A percentile compares a stretch with the other conserved stretches of the same genome.
These are phyloP conservation scores for Colletotrichum nymphaeae DNA, from an alignment of 2,329 filamentous ascomycete species.

Conservation along the genomic window DNA sequence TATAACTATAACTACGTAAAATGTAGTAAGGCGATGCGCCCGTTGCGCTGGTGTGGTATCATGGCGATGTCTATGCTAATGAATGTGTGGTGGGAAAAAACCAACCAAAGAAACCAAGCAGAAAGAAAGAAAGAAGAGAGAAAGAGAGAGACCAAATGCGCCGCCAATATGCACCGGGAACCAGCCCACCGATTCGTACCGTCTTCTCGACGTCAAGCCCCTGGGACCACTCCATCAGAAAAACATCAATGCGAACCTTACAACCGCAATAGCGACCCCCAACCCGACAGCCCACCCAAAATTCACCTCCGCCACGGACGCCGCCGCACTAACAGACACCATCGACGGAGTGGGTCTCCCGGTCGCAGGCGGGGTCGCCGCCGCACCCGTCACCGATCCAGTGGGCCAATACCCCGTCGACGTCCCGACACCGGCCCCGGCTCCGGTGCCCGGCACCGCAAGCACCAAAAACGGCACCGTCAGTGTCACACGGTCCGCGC, in stretches of 20 bases:
- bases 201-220: background rate
- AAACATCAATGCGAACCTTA: constrained; percentile 26
- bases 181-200: constrained; percentile 3
- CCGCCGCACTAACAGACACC: constrained; percentile 15
- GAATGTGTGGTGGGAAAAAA: constrained; percentile 18
- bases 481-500: constrained; percentile 47
- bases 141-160: constrained; percentile 6
- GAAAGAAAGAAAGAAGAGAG: too few relatives aligned
- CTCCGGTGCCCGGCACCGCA: constrained; percentile 20
- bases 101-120: background rate
- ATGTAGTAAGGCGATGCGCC: constrained; percentile 23
- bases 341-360: constrained; percentile 4
- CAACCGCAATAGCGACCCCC: constrained; percentile 12
- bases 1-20: background rate
- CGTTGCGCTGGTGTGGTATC: constrained; percentile 36
- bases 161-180: constrained; percentile 28
- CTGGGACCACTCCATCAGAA: background rate
- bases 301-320: constrained; percentile 12
- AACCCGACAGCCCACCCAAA: constrained; percentile 16
- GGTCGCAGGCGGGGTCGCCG: background rate
- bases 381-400: background rate
- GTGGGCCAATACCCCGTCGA: constrained; percentile 17
- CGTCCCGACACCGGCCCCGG: constrained; percentile 29
- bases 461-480: constrained; percentile 43
- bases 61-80: constrained; percentile 34